Base-by-base conservation (phyloP, 73 alveolate species). In the Paramecium sexaurelia region DNA sequence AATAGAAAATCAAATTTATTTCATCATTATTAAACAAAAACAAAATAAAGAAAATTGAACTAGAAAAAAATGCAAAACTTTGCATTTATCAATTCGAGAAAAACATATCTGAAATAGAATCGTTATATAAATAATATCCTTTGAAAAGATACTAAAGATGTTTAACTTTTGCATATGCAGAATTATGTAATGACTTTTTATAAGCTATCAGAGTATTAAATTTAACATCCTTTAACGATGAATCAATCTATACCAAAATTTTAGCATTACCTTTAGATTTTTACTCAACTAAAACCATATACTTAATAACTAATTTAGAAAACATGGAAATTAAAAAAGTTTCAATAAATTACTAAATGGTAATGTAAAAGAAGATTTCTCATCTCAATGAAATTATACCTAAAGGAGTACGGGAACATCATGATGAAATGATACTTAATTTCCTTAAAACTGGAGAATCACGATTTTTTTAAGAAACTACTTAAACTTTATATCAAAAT, bases 391-490 rank as follows among this genome's bases (percentile, higher is more conserved):
- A 39, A 0, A 20, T 78, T 7, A 45, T 78, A 4, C 90, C 90
- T 17, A 37, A 20, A 8, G 40, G 68, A n/a, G 41, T 78, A 9
- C 11, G 20, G 9, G 75, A 39, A 15, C 27, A 78, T 22, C 90
- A 78, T 24, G 20, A 78, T 10, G 39, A 41, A 10, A 41, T 39
- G 90, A 15, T 78, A 9, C 0, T 5, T 10, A 13, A 41, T 19
- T 78, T 78, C 32, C 15, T 78, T 0, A 78, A n/a, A 78, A 78
- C 90, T 41, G 90, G 90, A 11, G 13, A 78, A 45, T 39, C 75
- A 7, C 39, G 41, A 5, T 78, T 39, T 43, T 78, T 39, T 15
- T 8, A 61, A 41, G 24, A 78, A 20, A 27, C 36, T 6, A 32
- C 33, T 7, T 20, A 39, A 17, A 43, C 33, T 11, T 7, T 78